These are phyloP conservation scores for Hymenoscyphus albidus DNA, from an alignment of 2,329 filamentous ascomycete genomes.

Conservation along the genomic window DNA sequence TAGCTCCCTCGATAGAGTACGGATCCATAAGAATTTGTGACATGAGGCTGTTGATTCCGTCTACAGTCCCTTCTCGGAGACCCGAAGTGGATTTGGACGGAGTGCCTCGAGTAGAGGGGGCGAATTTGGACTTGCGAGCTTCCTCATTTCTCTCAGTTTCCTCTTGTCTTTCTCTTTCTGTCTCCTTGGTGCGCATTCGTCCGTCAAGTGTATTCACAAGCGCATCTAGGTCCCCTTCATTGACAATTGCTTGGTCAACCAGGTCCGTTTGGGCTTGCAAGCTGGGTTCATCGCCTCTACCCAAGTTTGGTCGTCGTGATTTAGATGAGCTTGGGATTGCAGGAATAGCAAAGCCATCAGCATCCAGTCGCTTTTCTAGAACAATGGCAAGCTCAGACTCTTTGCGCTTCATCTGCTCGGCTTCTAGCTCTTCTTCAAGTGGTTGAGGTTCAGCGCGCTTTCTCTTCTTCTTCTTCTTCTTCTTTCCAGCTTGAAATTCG, in stretches of 20 bases:
- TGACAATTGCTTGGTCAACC: not conserved
- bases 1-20: constrained; percentile 51
- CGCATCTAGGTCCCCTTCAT: not conserved
- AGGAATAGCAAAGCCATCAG: constrained; percentile 67
- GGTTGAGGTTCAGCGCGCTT: constrained; percentile 21
- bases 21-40: constrained; percentile 64
- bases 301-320: not conserved
- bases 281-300: constrained; percentile 9
- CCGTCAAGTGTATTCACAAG: not conserved
- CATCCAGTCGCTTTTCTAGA: constrained; percentile 49
- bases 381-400: constrained; percentile 20
- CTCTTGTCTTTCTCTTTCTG: not conserved
- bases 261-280: constrained; percentile 24
- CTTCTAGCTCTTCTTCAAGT: constrained; percentile 26
- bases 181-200: not conserved
- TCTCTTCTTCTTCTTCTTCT: constrained; percentile 42
- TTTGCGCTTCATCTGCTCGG: constrained; percentile 25
- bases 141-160: not conserved
- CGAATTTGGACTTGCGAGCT: not conserved
- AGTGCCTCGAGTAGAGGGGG: not conserved
- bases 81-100: not conserved
- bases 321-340: constrained; percentile 37
- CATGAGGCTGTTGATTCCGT: constrained; percentile 65
- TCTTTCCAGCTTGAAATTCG: constrained; percentile 52
- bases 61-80: constrained; percentile 43